Conservation (phyloP, 441 rosid species). For the Theobroma grandiflorum region DNA sequence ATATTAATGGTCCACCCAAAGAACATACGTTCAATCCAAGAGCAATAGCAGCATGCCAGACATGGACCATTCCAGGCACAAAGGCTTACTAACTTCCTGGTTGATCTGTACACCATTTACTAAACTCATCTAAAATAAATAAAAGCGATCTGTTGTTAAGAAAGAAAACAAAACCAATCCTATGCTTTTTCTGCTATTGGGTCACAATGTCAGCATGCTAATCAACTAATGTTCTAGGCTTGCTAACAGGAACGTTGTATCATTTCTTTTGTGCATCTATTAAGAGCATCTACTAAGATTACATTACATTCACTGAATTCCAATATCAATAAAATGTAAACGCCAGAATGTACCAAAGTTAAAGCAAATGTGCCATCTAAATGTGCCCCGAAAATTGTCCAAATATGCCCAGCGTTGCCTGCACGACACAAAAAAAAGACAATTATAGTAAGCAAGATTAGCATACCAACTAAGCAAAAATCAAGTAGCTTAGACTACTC, state of each 20-base stretch:
- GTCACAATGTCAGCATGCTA: neutral
- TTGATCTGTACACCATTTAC: neutral
- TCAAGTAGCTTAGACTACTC: slow-evolving; percentile 41
- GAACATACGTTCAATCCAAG: neutral
- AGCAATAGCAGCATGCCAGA: slow-evolving; percentile 2
- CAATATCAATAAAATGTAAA: slow-evolving; percentile 2
- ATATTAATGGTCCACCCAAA: neutral
- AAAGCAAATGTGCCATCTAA: slow-evolving; percentile 99
- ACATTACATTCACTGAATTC: slow-evolving; percentile 2
- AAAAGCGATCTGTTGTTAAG: neutral
- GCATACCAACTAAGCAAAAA: slow-evolving; percentile 7
- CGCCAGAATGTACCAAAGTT: slow-evolving; percentile 71
- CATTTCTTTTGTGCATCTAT: neutral
- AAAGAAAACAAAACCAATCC: neutral
- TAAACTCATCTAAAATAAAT: neutral
- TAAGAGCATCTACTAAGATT: neutral
- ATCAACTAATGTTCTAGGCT: too few species aligned
- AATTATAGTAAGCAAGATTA: slow-evolving; percentile 16
- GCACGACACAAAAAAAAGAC: slow-evolving; percentile 30
- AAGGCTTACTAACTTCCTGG: neutral
- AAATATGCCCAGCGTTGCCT: slow-evolving; percentile 75
- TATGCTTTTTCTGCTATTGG: neutral
- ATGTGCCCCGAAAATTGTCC: slow-evolving; percentile 85
- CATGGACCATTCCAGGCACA: slow-evolving; percentile 8
- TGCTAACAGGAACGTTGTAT: neutral